Evolutionary conservation across 306 rosid genomes (phyloP).

Genomic region (Hylodesmum podocarpum): DNA sequence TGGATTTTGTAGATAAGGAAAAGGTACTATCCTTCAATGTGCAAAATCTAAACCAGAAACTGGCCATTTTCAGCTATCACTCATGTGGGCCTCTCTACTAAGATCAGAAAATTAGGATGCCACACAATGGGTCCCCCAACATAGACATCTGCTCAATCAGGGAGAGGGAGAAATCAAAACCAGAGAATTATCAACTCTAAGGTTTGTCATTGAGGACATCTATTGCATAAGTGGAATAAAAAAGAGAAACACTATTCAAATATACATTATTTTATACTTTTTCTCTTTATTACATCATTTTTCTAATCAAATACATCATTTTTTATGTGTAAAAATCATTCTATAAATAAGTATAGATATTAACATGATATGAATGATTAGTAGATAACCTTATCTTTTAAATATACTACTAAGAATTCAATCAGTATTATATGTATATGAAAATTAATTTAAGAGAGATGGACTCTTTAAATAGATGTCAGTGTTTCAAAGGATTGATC

Average conservation of each 20-base stretch:
- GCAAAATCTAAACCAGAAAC: slow-evolving; percentile 45
- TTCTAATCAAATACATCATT: no score
- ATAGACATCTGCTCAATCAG: slow-evolving; percentile 66
- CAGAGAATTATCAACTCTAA: slow-evolving; percentile 53
- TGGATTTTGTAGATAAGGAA: slow-evolving; percentile 28
- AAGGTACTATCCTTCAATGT: slow-evolving; percentile 27
- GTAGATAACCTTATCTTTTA: no score
- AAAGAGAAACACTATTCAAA: neutral
- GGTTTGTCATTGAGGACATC: slow-evolving; percentile 43
- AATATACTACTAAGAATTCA: no score
- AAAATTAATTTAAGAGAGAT: no score
- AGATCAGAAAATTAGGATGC: slow-evolving; percentile 69
- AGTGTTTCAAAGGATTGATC: no score
- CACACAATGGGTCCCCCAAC: slow-evolving; percentile 54
- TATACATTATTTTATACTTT: neutral
- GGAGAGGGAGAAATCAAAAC: slow-evolving; percentile 37
- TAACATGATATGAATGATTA: no score
- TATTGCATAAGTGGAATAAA: neutral
- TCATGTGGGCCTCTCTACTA: slow-evolving; percentile 62
- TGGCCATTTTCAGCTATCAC: slow-evolving; percentile 59
- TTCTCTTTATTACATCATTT: no score
- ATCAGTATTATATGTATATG: no score
- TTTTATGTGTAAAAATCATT: neutral
- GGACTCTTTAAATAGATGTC: no score
- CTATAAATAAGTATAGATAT: neutral